These are phyloP conservation scores for Millerago galiae DNA, from an alignment of 805 yeast species.

Conservation along the genomic window DNA sequence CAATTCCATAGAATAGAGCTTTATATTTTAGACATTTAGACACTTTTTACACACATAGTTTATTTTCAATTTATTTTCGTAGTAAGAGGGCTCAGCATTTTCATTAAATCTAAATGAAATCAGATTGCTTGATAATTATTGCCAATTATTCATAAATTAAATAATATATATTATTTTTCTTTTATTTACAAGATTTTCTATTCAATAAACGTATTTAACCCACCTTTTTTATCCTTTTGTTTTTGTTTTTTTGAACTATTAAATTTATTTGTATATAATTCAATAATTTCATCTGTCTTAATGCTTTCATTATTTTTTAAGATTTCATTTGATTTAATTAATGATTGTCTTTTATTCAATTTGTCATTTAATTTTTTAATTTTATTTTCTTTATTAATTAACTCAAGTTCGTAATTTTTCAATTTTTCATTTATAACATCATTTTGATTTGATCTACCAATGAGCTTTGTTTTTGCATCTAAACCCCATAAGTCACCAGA, in stretches of 20 bases:
- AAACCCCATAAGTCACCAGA: slow-evolving; percentile 86
- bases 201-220: slow-evolving; percentile 3
- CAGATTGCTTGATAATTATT: too few relatives aligned
- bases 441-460: slow-evolving; percentile 30
- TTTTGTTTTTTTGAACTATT: slow-evolving; percentile 21
- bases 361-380: slow-evolving; percentile 13
- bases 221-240: slow-evolving; percentile 20
- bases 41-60: too few relatives aligned
- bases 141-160: too few relatives aligned
- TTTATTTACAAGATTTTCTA: not conserved
- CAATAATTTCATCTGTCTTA: slow-evolving; percentile 18
- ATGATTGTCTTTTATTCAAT: slow-evolving; percentile 11
- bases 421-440: slow-evolving; percentile 25
- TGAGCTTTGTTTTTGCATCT: slow-evolving; percentile 48
- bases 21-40: too few relatives aligned
- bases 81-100: too few relatives aligned
- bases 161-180: too few relatives aligned
- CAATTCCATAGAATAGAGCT: too few relatives aligned
- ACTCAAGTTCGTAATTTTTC: slow-evolving; percentile 28
- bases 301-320: slow-evolving; percentile 8
- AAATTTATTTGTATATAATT: slow-evolving; percentile 20
- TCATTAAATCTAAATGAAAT: too few relatives aligned
- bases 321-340: slow-evolving; percentile 11
- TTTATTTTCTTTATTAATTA: slow-evolving; percentile 15
- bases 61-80: too few relatives aligned